Base-by-base conservation (phyloP, 371 early-diverging fungal species). In the Apophysomyces trapeziformis region DNA sequence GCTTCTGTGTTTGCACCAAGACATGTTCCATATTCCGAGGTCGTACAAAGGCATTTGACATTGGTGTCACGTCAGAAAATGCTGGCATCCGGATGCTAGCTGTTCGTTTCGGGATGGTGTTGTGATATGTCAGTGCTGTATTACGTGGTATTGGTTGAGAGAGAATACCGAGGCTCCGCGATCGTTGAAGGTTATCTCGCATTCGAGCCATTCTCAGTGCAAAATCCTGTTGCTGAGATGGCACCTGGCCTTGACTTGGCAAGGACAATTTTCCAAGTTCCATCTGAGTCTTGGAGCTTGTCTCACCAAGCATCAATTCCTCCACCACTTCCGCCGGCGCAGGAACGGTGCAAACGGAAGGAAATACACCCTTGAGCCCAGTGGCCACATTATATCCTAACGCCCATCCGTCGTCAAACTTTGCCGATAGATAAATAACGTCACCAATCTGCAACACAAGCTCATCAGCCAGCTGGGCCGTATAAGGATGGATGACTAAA, bases 341-440 rank as follows among this genome's bases (percentile, higher is more conserved):
- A 44, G 75, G 76, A 41, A 75, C 50, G 1, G 89, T 85, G 68
- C 90, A 90, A 6, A 87, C 86, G 13, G 89, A 59, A 5, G 93
- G 93, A 76, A 93, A 93, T 7, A 88, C 91, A 11, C 93, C 93
- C 56, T 79, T 80, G 35, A 78, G 73, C 8, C 88, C 86, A 1
- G 91, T 87, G 50, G 82, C 81, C 59, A 86, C 85, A 79, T 90
- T 91, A 47, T 80, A 76, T 3, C 92, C 92, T 7, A 90, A 78
- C 14, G 86, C 92, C 92, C 92, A 91, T 1, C 89, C 89, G 68
- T 91, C 91, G 63, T 88, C 88, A 68, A 88, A 90, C 39, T 73
- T 77, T 57, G 77, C 66, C 37, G 82, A 79, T 9, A 93, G 78
- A 16, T 79, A 84, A 5, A 93, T 77, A 58, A 89, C 80, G 72